Conservation (phyloP, 2,329 filamentous ascomycete genomes). For the Helotiales sp. region DNA sequence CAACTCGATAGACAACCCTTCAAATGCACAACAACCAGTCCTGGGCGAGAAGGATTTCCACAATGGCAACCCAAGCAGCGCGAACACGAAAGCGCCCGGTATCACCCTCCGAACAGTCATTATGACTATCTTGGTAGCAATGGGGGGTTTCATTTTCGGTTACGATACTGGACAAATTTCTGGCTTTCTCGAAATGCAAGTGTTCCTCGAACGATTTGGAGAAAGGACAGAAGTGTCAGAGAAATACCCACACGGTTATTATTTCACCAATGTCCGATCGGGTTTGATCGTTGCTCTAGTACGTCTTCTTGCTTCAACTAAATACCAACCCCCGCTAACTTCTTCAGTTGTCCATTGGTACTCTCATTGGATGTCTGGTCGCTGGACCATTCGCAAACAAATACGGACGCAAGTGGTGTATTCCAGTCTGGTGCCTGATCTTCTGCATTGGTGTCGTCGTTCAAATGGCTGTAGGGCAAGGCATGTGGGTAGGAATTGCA, state of each 20-base stretch:
- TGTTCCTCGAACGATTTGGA: conserved; percentile 62
- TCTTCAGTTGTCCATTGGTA: conserved; percentile 71
- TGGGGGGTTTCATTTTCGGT: conserved; percentile 44
- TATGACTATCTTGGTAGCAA: conserved; percentile 36
- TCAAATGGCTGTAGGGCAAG: conserved; percentile 61
- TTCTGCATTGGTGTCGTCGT: conserved; percentile 69
- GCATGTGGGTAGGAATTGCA: conserved; percentile 65
- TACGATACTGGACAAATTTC: conserved; percentile 49
- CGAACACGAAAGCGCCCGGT: conserved; percentile 13
- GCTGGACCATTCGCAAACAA: conserved; percentile 72
- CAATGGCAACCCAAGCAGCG: background rate
- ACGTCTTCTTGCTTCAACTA: no score
- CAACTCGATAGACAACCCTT: conserved; percentile 20
- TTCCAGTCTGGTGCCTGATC: conserved; percentile 57
- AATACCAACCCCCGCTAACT: conserved; percentile 53
- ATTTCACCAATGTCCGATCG: conserved; percentile 64
- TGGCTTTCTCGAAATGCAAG: conserved; percentile 64
- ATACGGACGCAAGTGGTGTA: conserved; percentile 65
- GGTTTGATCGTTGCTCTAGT: conserved; percentile 66
- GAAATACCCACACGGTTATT: conserved; percentile 34
- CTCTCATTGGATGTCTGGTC: conserved; percentile 78
- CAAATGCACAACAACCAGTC: conserved; percentile 11
- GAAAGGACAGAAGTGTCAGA: conserved; percentile 37
- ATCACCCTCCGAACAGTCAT: conserved; percentile 32
- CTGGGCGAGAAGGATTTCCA: conserved; percentile 10